Conservation (phyloP, 768 basidiomycete genomes). For the Amanita jacksonii region DNA sequence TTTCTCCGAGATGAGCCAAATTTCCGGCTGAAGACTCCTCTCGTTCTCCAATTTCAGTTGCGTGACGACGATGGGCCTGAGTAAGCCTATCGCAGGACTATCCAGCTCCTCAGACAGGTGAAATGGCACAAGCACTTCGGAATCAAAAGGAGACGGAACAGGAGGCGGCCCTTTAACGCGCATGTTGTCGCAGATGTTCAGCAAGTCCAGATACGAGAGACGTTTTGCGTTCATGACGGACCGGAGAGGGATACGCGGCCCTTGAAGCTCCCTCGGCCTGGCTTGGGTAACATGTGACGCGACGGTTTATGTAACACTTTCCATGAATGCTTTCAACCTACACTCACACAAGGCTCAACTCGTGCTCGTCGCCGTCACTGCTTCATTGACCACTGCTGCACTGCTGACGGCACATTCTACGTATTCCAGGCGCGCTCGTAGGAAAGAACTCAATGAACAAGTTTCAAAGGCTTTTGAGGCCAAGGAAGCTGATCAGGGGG, state of each 20-base stretch:
- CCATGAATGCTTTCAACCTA: slow-evolving; percentile 24
- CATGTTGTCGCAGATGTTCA: slow-evolving; percentile 69
- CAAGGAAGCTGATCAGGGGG: slow-evolving; percentile 12
- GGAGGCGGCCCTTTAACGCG: slow-evolving; percentile 24
- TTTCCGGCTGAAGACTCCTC: slow-evolving; percentile 19
- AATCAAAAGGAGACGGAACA: slow-evolving; percentile 21
- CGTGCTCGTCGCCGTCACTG: slow-evolving; percentile 50
- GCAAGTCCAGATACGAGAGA: slow-evolving; percentile 49
- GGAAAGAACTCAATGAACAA: slow-evolving; percentile 49
- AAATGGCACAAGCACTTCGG: slow-evolving; percentile 45
- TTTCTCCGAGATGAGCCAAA: slow-evolving; percentile 29
- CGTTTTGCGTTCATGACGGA: background rate
- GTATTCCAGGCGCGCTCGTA: slow-evolving; percentile 35
- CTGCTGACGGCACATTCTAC: slow-evolving; percentile 49
- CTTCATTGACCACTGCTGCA: slow-evolving; percentile 52
- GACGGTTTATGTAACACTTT: background rate
- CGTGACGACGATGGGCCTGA: slow-evolving; percentile 47
- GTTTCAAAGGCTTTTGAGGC: slow-evolving; percentile 40
- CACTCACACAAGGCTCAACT: slow-evolving; percentile 59
- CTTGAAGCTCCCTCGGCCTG: too few species aligned
- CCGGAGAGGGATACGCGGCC: too few species aligned
- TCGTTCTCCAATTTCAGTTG: slow-evolving; percentile 44
- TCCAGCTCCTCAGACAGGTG: slow-evolving; percentile 38
- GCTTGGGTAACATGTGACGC: too few species aligned
- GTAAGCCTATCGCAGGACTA: slow-evolving; percentile 51